phyloP scores from a whole-genome alignment of 768 basidiomycete genomes.

The Aureoboletus auriporus region DNA sequence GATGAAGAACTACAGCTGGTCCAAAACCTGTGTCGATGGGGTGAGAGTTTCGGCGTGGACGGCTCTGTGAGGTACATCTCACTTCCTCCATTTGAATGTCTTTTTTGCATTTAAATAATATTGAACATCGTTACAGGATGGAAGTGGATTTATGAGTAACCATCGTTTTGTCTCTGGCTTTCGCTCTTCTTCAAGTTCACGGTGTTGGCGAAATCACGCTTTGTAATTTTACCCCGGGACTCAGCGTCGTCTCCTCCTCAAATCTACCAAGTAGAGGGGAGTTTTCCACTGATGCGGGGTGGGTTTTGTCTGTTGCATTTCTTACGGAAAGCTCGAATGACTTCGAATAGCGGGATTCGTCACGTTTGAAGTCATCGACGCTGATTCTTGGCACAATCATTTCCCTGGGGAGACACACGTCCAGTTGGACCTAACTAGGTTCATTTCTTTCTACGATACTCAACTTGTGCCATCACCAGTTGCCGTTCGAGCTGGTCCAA shows the following conservation, averaged over 20 bases:
- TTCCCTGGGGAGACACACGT: background rate
- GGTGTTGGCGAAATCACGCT: background rate
- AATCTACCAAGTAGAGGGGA: background rate
- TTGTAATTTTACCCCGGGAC: background rate
- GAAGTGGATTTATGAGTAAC: background rate
- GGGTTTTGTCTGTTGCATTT: background rate
- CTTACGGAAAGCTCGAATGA: background rate
- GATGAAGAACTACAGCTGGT: background rate
- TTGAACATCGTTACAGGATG: no score
- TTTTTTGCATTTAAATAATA: no score
- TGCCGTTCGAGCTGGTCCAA: background rate
- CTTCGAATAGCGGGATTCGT: background rate
- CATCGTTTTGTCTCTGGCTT: background rate
- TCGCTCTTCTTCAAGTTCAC: background rate
- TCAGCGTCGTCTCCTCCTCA: background rate
- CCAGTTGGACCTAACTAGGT: background rate
- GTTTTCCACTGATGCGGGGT: no score
- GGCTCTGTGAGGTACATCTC: background rate
- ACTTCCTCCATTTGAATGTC: no score
- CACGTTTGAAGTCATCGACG: background rate
- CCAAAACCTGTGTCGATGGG: background rate
- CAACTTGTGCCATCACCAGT: no score
- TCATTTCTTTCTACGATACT: background rate
- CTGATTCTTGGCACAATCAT: background rate
- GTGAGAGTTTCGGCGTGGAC: background rate